Evolutionary conservation across 495 filamentous ascomycete species (phyloP), one percentile per base, ranked within the genome.

Genomic region (Podospora pseudoanserina): DNA sequence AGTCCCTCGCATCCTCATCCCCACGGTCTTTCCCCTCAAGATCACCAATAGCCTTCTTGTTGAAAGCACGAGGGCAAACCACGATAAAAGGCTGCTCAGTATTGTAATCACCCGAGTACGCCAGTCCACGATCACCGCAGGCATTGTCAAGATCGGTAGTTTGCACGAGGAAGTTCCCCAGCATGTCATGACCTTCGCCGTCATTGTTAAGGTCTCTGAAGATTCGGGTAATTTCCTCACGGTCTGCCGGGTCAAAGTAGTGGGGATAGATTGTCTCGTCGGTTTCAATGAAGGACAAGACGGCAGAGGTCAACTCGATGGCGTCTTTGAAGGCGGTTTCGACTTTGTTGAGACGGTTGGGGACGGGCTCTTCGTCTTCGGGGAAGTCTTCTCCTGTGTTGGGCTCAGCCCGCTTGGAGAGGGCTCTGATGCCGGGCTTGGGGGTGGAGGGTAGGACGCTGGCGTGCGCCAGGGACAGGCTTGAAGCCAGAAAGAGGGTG

Each of bases 311-410:
- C 15, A 56, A 20, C 54, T 56, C 54, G 54, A 56, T 18, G 54
- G 54, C 54, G 54, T 56, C 54, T 4, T 56, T 56, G 54, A 56
- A 56, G 16, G 54, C 54, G 15, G 54, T 56, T 20, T 56, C 54
- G 54, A 56, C 54, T 20, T 56, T 56, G 54, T 56, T 56, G 54
- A 56, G 54, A 56, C 19, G 15, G 54, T 56, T 56, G 19, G 54
- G 54, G 54, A 56, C 2, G 54, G 54, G 54, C 30, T 32, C 30
- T 20, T 18, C 16, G 19, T 56, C 54, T 0, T 56, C 54, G 54
- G 54, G 11, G 54, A 56, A 56, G 54, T 56, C 54, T 9, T 56
- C 54, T 3, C 54, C 54, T 20, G 54, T 56, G 54, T 20, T 56
- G 54, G 54, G 54, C 54, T 56, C 54, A 9, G 4, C 54, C 4